A percentile compares a stretch with the other conserved stretches of the same genome.
Evolutionary conservation across 139 green algal species (phyloP).

Genomic region (Chlorella sp.): DNA sequence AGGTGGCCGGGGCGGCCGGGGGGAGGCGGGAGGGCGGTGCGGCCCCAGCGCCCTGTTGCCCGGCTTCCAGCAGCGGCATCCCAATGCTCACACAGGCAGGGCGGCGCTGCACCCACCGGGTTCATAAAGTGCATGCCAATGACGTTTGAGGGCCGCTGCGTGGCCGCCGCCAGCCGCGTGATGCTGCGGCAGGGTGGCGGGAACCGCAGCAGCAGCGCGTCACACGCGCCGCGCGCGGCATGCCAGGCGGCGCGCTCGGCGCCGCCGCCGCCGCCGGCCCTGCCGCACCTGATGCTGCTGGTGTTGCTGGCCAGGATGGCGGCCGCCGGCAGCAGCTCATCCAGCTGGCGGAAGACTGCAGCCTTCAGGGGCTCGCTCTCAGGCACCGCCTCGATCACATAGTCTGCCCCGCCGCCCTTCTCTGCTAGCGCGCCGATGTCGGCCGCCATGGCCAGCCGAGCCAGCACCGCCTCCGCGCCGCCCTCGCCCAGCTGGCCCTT

Average conservation of each 20-base stretch:
- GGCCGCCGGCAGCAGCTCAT: conserved; percentile 55
- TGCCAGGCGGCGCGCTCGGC: too few species aligned
- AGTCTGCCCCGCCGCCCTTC: conserved; percentile 60
- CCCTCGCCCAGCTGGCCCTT: too few species aligned
- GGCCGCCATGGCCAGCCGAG: neutral
- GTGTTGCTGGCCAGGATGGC: conserved; percentile 93
- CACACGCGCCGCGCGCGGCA: too few species aligned
- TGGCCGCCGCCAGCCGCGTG: conserved; percentile 85
- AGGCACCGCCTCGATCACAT: conserved; percentile 86
- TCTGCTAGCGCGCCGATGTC: conserved; percentile 24
- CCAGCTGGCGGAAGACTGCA: conserved; percentile 68
- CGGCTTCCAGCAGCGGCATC: too few species aligned
- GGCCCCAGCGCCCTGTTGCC: too few species aligned
- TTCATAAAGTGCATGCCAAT: conserved; percentile 93
- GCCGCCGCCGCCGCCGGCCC: too few species aligned
- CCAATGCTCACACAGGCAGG: too few species aligned
- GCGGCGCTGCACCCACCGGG: conserved; percentile 72
- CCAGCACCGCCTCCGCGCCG: too few species aligned
- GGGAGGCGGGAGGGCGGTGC: too few species aligned
- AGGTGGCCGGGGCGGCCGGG: too few species aligned
- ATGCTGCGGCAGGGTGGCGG: too few species aligned
- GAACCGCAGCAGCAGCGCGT: too few species aligned
- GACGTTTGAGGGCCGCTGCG: conserved; percentile 73
- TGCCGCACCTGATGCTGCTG: conserved; percentile 85
- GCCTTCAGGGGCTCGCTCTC: conserved; percentile 85